A percentile compares a stretch with the other conserved stretches of the same genome.
These are phyloP conservation scores for Fusarium palustre DNA, from an alignment of 2,329 filamentous ascomycete species.

Conservation along the genomic window DNA sequence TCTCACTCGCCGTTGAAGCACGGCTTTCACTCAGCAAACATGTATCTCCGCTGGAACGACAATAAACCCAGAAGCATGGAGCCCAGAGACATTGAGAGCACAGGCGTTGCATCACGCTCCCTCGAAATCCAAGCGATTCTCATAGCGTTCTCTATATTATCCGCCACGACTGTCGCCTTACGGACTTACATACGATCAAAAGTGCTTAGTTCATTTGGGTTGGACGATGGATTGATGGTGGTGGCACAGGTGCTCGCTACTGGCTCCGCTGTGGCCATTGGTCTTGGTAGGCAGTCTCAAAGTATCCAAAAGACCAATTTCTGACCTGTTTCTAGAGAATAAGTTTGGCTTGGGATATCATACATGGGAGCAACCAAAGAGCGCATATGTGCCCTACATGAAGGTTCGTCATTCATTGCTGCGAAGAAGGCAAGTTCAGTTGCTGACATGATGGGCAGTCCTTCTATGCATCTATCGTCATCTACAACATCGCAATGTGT, in stretches of 20 bases:
- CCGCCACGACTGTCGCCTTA: conserved; percentile 2
- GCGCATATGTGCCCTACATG: conserved; percentile 20
- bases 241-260: conserved; percentile 10
- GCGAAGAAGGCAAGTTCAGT: not conserved
- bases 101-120: conserved; percentile 9
- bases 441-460: not conserved
- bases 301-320: rapidly evolving
- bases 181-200: conserved; percentile 11
- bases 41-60: not conserved
- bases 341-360: conserved; percentile 28
- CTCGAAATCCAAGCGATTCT: conserved; percentile 19
- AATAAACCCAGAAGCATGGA: not conserved
- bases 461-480: conserved; percentile 17
- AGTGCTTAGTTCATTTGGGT: conserved; percentile 18
- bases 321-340: conserved; percentile 2
- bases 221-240: conserved; percentile 23
- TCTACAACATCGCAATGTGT: conserved; percentile 30
- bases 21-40: not conserved
- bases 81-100: not conserved
- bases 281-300: conserved; percentile 1
- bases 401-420: not conserved
- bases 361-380: conserved; percentile 14
- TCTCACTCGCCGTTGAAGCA: not conserved
- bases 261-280: conserved; percentile 12
- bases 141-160: conserved; percentile 7